Conservation (phyloP, 371 early-diverging fungal species). For the Zancudomyces culisetae region DNA sequence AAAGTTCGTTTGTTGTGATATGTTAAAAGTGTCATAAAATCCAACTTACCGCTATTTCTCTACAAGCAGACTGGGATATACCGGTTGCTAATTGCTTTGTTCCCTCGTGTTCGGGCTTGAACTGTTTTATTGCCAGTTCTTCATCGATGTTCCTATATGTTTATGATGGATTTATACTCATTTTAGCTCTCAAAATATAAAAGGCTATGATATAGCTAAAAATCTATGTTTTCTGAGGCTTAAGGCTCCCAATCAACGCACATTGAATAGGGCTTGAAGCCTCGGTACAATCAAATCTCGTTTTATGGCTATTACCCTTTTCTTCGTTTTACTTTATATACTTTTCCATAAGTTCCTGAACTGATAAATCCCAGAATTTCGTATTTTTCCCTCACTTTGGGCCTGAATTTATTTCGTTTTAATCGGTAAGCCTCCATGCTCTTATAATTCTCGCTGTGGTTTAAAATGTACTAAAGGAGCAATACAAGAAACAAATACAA, state of each 20-base stretch:
- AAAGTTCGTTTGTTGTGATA: too few species aligned
- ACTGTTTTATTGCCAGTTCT: conserved; percentile 56
- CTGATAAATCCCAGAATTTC: conserved; percentile 74
- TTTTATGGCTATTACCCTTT: conserved; percentile 23
- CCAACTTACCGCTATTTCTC: conserved; percentile 53
- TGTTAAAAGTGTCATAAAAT: background rate
- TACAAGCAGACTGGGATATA: conserved; percentile 82
- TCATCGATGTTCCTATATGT: background rate
- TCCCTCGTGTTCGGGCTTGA: conserved; percentile 87
- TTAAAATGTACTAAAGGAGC: too few species aligned
- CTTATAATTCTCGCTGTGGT: too few species aligned
- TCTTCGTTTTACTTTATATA: conserved; percentile 67
- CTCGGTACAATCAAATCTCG: too few species aligned
- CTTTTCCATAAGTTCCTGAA: conserved; percentile 86
- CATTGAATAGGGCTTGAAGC: too few species aligned
- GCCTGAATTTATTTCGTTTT: conserved; percentile 27
- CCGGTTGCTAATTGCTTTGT: conserved; percentile 52
- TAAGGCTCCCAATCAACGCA: too few species aligned
- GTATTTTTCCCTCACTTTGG: conserved; percentile 52
- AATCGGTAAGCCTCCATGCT: conserved; percentile 20
- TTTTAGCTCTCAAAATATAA: too few species aligned
- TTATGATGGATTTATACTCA: too few species aligned
- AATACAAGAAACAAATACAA: too few species aligned
- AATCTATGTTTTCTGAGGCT: too few species aligned
- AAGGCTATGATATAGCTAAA: too few species aligned